phyloP scores from a whole-genome alignment of 148 eudicot species.

The Cornus controversa region DNA sequence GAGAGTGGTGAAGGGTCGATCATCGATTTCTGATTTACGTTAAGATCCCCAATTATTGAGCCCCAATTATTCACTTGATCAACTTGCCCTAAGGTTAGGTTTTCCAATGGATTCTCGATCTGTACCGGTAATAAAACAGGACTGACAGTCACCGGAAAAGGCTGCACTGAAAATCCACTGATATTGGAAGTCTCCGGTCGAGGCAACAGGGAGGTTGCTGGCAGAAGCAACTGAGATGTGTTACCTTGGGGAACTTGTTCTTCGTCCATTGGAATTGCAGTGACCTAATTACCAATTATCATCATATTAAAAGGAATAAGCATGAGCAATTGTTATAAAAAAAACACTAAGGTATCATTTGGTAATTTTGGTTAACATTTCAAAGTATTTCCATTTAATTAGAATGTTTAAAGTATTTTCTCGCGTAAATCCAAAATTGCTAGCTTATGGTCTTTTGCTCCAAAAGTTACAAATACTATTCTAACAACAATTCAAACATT shows the following conservation, averaged over 20 bases:
- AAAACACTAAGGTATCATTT: no score
- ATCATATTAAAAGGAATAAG: neutral
- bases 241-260: constrained; percentile 24
- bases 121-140: constrained; percentile 25
- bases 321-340: no score
- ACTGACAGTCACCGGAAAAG: constrained; percentile 14
- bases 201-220: constrained; percentile 13
- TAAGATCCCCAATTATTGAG: constrained; percentile 31
- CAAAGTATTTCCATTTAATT: no score
- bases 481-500: no score
- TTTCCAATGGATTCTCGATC: constrained; percentile 24
- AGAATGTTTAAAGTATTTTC: no score
- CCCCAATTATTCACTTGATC: constrained; percentile 12
- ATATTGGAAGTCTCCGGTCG: constrained; percentile 14
- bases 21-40: constrained; percentile 23
- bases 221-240: constrained; percentile 17
- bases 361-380: no score
- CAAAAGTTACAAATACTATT: no score
- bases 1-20: constrained; percentile 41
- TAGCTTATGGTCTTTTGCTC: no score
- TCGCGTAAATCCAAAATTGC: no score
- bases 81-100: constrained; percentile 5
- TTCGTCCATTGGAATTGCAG: constrained; percentile 33
- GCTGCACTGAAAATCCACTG: constrained; percentile 3
- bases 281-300: constrained; percentile 26